Percentiles rank a stretch among this genome's conserved stretches.
Evolutionary conservation across 345 rosid species (phyloP).

Genomic region (Acer saccharum): DNA sequence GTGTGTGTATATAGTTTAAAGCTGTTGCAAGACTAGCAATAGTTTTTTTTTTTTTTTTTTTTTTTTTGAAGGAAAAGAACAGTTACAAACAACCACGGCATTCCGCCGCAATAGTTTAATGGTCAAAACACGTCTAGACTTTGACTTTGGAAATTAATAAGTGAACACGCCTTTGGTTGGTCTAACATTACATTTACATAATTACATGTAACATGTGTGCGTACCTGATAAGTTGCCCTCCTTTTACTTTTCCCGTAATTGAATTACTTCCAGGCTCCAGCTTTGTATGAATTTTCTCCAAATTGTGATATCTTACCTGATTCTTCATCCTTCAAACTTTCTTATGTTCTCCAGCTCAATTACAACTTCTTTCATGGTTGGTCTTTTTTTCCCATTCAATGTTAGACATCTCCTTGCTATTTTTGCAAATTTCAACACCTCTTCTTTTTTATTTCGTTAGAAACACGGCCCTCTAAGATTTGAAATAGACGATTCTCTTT

Average conservation of each 20-base stretch:
- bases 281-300: too few species aligned
- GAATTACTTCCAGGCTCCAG: too few species aligned
- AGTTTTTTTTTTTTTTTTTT: too few species aligned
- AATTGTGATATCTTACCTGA: too few species aligned
- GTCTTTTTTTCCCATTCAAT: conserved; percentile 24
- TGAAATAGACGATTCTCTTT: conserved; percentile 13
- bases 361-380: conserved; percentile 23
- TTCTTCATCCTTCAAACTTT: background rate
- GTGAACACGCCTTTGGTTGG: background rate
- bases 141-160: background rate
- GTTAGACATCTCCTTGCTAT: conserved; percentile 24
- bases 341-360: conserved; percentile 14
- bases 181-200: too few species aligned
- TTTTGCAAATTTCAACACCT: conserved; percentile 2
- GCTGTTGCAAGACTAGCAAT: background rate
- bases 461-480: conserved; percentile 13
- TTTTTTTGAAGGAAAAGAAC: too few species aligned
- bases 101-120: background rate
- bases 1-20: background rate
- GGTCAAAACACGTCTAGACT: background rate
- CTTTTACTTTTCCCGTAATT: too few species aligned
- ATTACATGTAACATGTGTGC: background rate
- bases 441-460: conserved; percentile 7
- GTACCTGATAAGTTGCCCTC: background rate
- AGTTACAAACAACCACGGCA: too few species aligned